Evolutionary conservation across 1,284 basidiomycete genomes (phyloP).

Genomic region (Blastosporella zonata): DNA sequence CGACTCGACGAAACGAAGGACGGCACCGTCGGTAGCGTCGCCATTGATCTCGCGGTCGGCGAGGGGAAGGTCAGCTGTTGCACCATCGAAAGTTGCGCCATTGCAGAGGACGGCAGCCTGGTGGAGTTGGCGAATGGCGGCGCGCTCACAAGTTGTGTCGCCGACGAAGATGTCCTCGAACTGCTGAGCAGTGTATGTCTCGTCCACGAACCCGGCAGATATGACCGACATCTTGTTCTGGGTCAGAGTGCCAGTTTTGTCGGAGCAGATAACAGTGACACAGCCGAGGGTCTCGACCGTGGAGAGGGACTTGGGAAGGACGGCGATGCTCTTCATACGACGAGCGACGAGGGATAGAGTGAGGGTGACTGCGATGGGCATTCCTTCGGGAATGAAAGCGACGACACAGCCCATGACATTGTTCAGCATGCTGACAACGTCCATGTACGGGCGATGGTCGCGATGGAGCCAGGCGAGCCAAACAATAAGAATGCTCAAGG

Average conservation of each 20-base stretch:
- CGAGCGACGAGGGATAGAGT: constrained; percentile 13
- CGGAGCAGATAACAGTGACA: constrained; percentile 25
- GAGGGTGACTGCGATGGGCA: constrained; percentile 13
- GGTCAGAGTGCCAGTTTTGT: constrained; percentile 41
- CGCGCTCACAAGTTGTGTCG: constrained; percentile 4
- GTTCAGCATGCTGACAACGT: constrained; percentile 37
- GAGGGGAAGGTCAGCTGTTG: constrained; percentile 37
- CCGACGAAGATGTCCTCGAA: constrained; percentile 14
- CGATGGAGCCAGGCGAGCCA: constrained; percentile 42
- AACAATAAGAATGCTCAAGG: constrained; percentile 38
- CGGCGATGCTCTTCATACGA: constrained; percentile 45
- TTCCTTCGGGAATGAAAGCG: constrained; percentile 46
- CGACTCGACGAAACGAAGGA: constrained; percentile 57
- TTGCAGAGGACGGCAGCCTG: constrained; percentile 46
- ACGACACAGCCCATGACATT: constrained; percentile 48
- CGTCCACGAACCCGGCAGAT: constrained; percentile 33
- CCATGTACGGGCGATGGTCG: constrained; percentile 36
- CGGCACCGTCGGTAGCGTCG: constrained; percentile 63
- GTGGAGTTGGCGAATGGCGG: constrained; percentile 12
- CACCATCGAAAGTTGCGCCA: constrained; percentile 47
- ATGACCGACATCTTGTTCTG: constrained; percentile 43
- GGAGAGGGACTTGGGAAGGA: constrained; percentile 45
- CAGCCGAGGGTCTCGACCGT: constrained; percentile 26
- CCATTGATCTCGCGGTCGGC: constrained; percentile 51
- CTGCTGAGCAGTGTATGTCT: constrained; percentile 19